Conservation (phyloP, 805 yeast genomes). For the Brettanomyces custersianus region DNA sequence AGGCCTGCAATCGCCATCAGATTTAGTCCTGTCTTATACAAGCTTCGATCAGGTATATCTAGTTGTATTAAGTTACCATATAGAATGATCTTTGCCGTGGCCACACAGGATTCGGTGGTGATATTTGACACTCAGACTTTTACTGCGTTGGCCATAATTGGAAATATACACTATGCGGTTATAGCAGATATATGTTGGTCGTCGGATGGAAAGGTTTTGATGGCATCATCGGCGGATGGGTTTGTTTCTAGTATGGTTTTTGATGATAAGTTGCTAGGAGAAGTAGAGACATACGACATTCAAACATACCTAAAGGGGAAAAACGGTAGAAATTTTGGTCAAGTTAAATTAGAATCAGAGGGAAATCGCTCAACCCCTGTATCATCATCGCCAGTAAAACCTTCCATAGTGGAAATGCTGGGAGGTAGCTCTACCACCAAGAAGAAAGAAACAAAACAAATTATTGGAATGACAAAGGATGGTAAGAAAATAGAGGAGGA, state of each 20-base stretch:
- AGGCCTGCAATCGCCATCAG: slow-evolving; percentile 80
- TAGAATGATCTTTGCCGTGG: slow-evolving; percentile 83
- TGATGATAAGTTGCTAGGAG: slow-evolving; percentile 36
- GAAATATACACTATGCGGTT: slow-evolving; percentile 80
- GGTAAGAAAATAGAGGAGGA: not conserved
- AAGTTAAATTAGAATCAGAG: not conserved
- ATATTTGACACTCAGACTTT: slow-evolving; percentile 71
- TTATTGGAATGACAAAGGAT: too few relatives aligned
- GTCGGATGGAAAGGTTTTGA: slow-evolving; percentile 56
- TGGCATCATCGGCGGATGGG: slow-evolving; percentile 86
- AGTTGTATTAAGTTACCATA: slow-evolving; percentile 54
- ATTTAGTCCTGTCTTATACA: slow-evolving; percentile 63
- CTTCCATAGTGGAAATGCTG: not conserved
- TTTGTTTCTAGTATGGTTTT: slow-evolving; percentile 68
- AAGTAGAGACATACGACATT: slow-evolving; percentile 21
- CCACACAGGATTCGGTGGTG: slow-evolving; percentile 78
- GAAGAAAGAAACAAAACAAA: not conserved
- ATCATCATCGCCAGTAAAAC: not conserved
- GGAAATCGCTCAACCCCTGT: not conserved
- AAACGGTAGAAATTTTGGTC: not conserved
- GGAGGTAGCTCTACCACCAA: not conserved
- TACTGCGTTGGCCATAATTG: slow-evolving; percentile 62
- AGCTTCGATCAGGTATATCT: slow-evolving; percentile 17
- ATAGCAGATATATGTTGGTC: slow-evolving; percentile 88
- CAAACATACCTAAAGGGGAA: not conserved